Percentiles rank a stretch among this genome's conserved stretches.
These are phyloP conservation scores for Xylaria intraflava DNA, from an alignment of 495 filamentous ascomycete species.

Conservation along the genomic window DNA sequence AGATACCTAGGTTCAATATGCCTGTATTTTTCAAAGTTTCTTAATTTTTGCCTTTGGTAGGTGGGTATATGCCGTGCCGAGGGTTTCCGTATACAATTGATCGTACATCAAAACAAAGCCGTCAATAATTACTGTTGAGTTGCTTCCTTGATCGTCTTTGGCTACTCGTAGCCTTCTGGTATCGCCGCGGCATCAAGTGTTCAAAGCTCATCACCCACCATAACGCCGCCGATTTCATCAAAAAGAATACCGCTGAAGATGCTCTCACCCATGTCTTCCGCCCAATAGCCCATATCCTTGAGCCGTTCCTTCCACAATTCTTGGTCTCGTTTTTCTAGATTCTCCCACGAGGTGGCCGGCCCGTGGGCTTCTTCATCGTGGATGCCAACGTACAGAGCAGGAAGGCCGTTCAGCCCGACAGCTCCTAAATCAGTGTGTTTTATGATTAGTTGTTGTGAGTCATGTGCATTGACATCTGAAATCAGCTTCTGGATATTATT, in stretches of 20 bases:
- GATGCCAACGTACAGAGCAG: conserved; percentile 27
- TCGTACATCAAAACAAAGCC: conserved; percentile 8
- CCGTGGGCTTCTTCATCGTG: conserved; percentile 41
- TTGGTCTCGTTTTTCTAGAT: conserved; percentile 52
- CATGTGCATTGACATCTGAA: conserved; percentile 10
- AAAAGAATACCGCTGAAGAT: conserved; percentile 72
- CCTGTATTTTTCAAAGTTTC: not conserved
- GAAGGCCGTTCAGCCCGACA: conserved; percentile 16
- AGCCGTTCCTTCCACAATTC: conserved; percentile 63
- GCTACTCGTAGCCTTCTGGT: conserved; percentile 4
- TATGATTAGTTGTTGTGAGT: conserved; percentile 20
- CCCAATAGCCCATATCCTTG: conserved; percentile 65
- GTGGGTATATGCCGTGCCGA: not conserved
- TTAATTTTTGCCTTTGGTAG: not conserved
- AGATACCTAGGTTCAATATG: not conserved
- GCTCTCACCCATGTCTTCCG: conserved; percentile 61
- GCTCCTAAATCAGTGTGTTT: conserved; percentile 19
- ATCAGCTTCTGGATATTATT: conserved; percentile 24
- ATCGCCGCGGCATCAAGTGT: not conserved
- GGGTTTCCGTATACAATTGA: conserved; percentile 4
- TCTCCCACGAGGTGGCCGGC: conserved; percentile 56
- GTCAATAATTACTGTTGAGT: not conserved
- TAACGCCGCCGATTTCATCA: conserved; percentile 53
- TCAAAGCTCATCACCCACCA: conserved; percentile 35
- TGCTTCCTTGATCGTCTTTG: not conserved